Evolutionary conservation across 257 asterid species (phyloP).

Genomic region (Nemophila menziesii): DNA sequence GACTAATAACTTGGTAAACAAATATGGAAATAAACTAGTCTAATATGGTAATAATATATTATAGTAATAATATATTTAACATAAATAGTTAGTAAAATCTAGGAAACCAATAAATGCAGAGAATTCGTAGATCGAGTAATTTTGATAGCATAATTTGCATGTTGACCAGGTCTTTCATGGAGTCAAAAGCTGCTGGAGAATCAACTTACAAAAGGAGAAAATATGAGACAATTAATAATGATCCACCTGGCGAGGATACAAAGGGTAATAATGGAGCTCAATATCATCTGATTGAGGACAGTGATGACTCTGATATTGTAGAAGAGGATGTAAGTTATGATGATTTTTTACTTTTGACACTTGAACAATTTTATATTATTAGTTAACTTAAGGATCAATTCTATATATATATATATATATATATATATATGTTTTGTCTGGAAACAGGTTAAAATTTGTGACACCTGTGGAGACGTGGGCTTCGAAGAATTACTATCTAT

Average conservation of each 20-base stretch:
- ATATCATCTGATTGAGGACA: slow-evolving; percentile 35
- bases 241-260: slow-evolving; percentile 17
- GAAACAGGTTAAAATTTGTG: slow-evolving; percentile 87
- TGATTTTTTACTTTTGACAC: slow-evolving; percentile 10
- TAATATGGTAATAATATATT: too few relatives aligned
- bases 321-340: slow-evolving; percentile 76
- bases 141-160: too few relatives aligned
- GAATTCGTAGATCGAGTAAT: too few relatives aligned
- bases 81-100: too few relatives aligned
- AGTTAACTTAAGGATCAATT: neutral
- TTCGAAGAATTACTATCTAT: slow-evolving; percentile 82
- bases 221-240: slow-evolving; percentile 29
- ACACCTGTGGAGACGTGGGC: slow-evolving; percentile 95
- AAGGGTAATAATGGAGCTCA: slow-evolving; percentile 14
- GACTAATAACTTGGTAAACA: too few relatives aligned
- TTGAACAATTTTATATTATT: neutral
- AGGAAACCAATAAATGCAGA: too few relatives aligned
- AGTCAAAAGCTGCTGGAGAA: slow-evolving; percentile 51
- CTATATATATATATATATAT: neutral
- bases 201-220: slow-evolving; percentile 15
- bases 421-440: slow-evolving; percentile 10
- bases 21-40: too few relatives aligned
- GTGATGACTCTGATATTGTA: slow-evolving; percentile 69
- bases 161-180: slow-evolving; percentile 33
- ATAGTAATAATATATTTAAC: too few relatives aligned